phyloP scores from a whole-genome alignment of 177 flowering plant genomes.

The Telopea speciosissima region DNA sequence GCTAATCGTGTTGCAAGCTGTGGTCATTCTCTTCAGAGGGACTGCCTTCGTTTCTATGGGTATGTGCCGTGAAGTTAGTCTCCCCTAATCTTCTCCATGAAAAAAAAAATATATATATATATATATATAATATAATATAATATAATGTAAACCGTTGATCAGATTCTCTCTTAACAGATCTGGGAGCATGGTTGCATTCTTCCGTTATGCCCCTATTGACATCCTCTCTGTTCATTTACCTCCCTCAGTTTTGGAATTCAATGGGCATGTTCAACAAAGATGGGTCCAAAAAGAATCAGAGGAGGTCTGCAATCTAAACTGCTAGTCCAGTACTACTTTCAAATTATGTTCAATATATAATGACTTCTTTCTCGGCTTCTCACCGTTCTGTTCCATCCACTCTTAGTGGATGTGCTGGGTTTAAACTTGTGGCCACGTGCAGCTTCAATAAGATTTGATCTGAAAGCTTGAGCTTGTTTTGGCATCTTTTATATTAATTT shows the following conservation, averaged over 20 bases:
- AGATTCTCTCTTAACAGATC: conserved; percentile 39
- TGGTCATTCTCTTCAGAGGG: conserved; percentile 97
- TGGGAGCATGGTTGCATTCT: conserved; percentile 90
- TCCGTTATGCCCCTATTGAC: conserved; percentile 86
- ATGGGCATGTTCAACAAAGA: conserved; percentile 38
- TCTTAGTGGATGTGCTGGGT: not conserved
- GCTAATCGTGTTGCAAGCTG: conserved; percentile 95
- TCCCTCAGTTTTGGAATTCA: conserved; percentile 66
- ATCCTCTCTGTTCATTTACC: conserved; percentile 80
- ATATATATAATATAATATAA: no score
- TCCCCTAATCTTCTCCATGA: not conserved
- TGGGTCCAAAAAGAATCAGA: conserved; percentile 65
- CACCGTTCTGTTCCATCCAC: no score
- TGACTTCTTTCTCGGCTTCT: no score
- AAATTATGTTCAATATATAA: no score
- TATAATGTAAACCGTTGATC: not conserved
- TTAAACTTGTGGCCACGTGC: no score
- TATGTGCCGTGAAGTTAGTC: conserved; percentile 15
- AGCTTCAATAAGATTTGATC: no score
- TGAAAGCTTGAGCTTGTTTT: no score
- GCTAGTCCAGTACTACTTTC: not conserved
- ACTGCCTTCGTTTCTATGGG: conserved; percentile 98
- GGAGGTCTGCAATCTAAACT: conserved; percentile 44
- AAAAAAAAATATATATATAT: no score
- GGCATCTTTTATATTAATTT: no score